phyloP scores from a whole-genome alignment of 202 grass and related monocot genomes.

The Miscanthus sacchariflorus region DNA sequence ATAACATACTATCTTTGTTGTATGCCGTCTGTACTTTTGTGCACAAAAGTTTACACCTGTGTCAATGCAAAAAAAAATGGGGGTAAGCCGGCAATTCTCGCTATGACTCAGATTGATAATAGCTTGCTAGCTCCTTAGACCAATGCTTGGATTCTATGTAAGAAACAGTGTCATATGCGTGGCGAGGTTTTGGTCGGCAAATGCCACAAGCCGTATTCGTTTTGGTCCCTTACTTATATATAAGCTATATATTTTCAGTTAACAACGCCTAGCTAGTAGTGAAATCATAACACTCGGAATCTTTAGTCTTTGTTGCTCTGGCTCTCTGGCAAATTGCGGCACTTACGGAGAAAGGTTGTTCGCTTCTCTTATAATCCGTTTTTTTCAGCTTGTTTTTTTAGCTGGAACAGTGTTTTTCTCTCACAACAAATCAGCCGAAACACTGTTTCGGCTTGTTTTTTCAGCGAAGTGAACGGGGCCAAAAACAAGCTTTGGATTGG shows the following conservation, averaged over 20 bases:
- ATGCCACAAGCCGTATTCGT: conserved; percentile 31
- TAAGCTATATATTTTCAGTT: background rate
- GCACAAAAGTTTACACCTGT: background rate
- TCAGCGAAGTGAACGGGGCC: no score
- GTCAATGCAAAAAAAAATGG: background rate
- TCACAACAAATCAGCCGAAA: no score
- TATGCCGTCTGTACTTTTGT: conserved; percentile 27
- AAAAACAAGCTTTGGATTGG: background rate
- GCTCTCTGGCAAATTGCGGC: no score
- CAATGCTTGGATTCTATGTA: conserved; percentile 17
- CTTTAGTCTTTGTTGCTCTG: background rate
- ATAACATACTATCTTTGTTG: conserved; percentile 25
- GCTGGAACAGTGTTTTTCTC: no score
- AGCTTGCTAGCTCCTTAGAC: background rate
- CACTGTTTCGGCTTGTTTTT: no score
- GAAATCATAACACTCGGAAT: conserved; percentile 20
- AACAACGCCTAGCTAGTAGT: conserved; percentile 1
- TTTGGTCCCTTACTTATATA: background rate
- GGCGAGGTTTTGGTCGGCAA: conserved; percentile 25
- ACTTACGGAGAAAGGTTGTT: no score
- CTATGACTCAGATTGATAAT: background rate
- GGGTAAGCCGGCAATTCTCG: background rate
- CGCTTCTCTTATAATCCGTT: no score
- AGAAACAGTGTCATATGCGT: background rate
- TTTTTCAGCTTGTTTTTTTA: no score